phyloP scores from a whole-genome alignment of 2,329 filamentous ascomycete genomes.

The Magnaporthiopsis incrustans region DNA sequence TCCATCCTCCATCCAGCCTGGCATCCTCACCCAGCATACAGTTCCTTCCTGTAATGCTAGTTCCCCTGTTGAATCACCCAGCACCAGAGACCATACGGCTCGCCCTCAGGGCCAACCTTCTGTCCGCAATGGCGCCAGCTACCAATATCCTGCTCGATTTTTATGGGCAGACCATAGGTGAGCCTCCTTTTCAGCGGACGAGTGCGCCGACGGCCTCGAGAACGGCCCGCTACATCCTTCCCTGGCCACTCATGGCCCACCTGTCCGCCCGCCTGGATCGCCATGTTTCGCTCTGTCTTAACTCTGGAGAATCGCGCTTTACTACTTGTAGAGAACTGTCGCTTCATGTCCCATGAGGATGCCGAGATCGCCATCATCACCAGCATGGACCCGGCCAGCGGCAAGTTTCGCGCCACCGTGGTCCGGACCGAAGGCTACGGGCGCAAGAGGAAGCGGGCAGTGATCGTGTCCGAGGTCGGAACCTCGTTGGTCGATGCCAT shows the following conservation, averaged over 20 bases:
- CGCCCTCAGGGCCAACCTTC: not conserved
- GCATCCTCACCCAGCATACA: not conserved
- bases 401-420: slow-evolving; percentile 19
- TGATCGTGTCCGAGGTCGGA: slow-evolving; percentile 24
- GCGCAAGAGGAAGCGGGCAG: slow-evolving; percentile 16
- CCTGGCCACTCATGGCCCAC: not conserved
- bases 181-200: not conserved
- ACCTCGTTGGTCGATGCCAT: slow-evolving; percentile 24
- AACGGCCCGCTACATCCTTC: not conserved
- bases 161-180: slow-evolving; percentile 7
- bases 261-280: not conserved
- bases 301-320: not conserved
- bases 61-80: not conserved
- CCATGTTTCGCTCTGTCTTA: not conserved
- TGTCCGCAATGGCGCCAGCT: not conserved
- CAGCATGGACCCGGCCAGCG: slow-evolving; percentile 17
- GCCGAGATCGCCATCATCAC: slow-evolving; percentile 16
- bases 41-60: not conserved
- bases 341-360: slow-evolving; percentile 17
- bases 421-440: slow-evolving; percentile 12
- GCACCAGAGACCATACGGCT: not conserved
- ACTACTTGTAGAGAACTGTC: slow-evolving; percentile 18
- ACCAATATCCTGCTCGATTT: slow-evolving; percentile 4
- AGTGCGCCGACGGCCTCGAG: not conserved
- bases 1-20: not conserved